Evolutionary conservation across 2,329 filamentous ascomycete species (phyloP).

Genomic region (Diplodia seriata): DNA sequence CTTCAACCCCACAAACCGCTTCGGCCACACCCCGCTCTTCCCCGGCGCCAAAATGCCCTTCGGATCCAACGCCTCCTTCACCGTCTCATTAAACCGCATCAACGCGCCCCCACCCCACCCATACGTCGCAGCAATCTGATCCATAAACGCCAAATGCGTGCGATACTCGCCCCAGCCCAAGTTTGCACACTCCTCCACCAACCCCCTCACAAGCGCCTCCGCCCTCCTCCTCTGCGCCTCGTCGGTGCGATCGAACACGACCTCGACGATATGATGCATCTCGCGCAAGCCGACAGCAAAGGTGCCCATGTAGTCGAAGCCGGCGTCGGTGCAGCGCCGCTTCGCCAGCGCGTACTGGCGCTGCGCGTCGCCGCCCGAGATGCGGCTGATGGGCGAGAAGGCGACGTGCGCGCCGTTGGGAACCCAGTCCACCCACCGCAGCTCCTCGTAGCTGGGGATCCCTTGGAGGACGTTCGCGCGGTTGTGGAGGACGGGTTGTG

Average conservation of each 20-base stretch:
- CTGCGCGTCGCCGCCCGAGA: constrained; percentile 52
- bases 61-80: constrained; percentile 56
- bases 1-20: constrained; percentile 23
- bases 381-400: constrained; percentile 56
- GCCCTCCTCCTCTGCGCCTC: constrained; percentile 38
- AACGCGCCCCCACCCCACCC: constrained; percentile 53
- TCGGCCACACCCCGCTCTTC: constrained; percentile 39
- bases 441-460: constrained; percentile 46
- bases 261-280: constrained; percentile 51
- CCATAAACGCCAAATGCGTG: constrained; percentile 56
- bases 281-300: constrained; percentile 47
- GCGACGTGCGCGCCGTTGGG: constrained; percentile 55
- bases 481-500: constrained; percentile 42
- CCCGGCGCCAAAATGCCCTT: constrained; percentile 43
- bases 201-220: constrained; percentile 41
- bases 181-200: constrained; percentile 49
- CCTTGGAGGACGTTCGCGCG: constrained; percentile 37
- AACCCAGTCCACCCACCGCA: constrained; percentile 50
- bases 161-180: constrained; percentile 56
- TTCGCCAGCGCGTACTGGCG: constrained; percentile 46
- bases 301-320: constrained; percentile 39
- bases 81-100: constrained; percentile 53
- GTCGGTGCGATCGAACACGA: constrained; percentile 44
- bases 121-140: constrained; percentile 57
- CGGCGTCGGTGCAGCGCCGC: constrained; percentile 37